Base-by-base conservation (phyloP, 192 early-diverging fungal genomes). In the Gigaspora rosea region DNA sequence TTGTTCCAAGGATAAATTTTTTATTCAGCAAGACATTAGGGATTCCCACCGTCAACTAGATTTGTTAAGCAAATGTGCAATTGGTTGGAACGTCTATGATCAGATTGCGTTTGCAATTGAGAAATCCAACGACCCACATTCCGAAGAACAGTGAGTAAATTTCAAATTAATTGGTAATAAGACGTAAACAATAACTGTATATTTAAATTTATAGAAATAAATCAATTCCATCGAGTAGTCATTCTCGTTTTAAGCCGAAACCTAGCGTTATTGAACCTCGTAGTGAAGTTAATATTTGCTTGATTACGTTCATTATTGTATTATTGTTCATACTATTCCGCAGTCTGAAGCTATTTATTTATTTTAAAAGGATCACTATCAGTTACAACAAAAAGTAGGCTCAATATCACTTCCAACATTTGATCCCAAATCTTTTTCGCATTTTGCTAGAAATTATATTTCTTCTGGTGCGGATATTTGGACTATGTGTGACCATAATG, bases 1-100 rank as follows among this genome's bases (percentile, higher is more conserved):
- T 0, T 88, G 88, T n/a, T 91, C 92, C 2, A 95, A 94, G 65
- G 94, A 95, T 78, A 85, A 89, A n/a, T 86, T 75, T 18, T 93
- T 95, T 79, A 83, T 89, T 6, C 88, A 88, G 36, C 88, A 89
- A 49, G 80, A 88, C 52, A 83, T 92, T 8, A 56, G 78, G 16
- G 82, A 68, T n/a, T 78, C 87, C 7, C 87, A 87, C 73, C 78
- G 74, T 9, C 86, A 87, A 3, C 49, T 83, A 3, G 81, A 85
- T 71, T 57, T 89, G 4, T 72, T 93, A 15, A 86, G 81, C 16
- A 83, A 85, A 48, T 80, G 84, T 52, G 90, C 83, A 16, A 81
- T 87, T 11, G 80, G 84, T 0, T 93, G 91, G 91, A 95, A 88
- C 66, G 78, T 85, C 16, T 84, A 86, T 61, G 93, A 92, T 65